A percentile compares a stretch with the other conserved stretches of the same genome.
Evolutionary conservation across 345 rosid genomes (phyloP).

Genomic region (Heritiera fomes): DNA sequence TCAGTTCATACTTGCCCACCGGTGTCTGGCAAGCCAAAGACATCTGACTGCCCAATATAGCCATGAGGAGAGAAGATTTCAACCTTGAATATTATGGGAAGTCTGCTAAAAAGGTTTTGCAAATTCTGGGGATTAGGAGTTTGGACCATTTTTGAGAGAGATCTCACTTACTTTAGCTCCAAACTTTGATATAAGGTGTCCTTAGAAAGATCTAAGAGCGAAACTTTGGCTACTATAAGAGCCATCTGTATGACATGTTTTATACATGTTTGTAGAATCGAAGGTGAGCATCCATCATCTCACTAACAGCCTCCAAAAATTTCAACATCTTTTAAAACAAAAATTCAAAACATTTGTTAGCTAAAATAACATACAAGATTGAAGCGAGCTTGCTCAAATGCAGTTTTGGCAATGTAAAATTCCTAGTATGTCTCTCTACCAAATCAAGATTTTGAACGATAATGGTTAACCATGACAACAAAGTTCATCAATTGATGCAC

Average conservation of each 20-base stretch:
- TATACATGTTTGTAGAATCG: too few species aligned
- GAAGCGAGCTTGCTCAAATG: too few species aligned
- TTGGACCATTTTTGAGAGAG: constrained; percentile 80
- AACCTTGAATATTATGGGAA: constrained; percentile 68
- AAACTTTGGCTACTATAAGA: constrained; percentile 63
- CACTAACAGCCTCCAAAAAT: too few species aligned
- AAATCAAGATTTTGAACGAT: too few species aligned
- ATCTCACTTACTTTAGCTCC: constrained; percentile 66
- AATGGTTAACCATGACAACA: too few species aligned
- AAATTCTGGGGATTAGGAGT: constrained; percentile 71
- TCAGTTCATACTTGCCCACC: constrained; percentile 62
- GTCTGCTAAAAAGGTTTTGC: constrained; percentile 56
- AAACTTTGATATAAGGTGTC: constrained; percentile 54
- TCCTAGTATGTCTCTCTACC: too few species aligned
- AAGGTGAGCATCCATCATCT: too few species aligned
- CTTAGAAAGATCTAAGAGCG: constrained; percentile 52
- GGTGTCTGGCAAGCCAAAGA: constrained; percentile 91
- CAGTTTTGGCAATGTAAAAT: too few species aligned
- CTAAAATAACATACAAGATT: too few species aligned
- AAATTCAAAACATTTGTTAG: too few species aligned
- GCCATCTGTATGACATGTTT: constrained; percentile 40
- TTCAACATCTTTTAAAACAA: too few species aligned
- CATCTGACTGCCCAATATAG: constrained; percentile 85
- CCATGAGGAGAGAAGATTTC: constrained; percentile 90
- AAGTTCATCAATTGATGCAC: too few species aligned